phyloP scores from a whole-genome alignment of 208 protist genomes.

The Crithidia bombi region DNA sequence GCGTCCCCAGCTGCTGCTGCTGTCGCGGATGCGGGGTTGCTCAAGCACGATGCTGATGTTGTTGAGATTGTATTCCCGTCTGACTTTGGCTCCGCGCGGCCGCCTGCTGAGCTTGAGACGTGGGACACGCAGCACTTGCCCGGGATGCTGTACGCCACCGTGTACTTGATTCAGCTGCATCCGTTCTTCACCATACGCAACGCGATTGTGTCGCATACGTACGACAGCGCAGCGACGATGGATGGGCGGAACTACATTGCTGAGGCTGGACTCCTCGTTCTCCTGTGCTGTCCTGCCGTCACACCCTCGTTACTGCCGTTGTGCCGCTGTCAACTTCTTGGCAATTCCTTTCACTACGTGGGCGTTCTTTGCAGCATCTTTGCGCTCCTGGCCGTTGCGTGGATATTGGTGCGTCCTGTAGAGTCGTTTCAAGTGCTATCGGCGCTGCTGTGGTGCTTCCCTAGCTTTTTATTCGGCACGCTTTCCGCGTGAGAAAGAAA shows the following conservation, averaged over 20 bases:
- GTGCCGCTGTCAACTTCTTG: background rate
- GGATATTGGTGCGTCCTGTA: slow-evolving; percentile 10
- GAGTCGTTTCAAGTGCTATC: slow-evolving; percentile 23
- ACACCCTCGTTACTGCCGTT: background rate
- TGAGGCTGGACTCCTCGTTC: slow-evolving; percentile 6
- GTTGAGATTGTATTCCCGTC: slow-evolving; percentile 14
- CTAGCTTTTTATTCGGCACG: slow-evolving; percentile 7
- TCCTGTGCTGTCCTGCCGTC: slow-evolving; percentile 11
- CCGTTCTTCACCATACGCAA: slow-evolving; percentile 56
- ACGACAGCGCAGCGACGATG: slow-evolving; percentile 17
- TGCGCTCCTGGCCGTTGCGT: slow-evolving; percentile 2
- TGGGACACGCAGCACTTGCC: slow-evolving; percentile 7
- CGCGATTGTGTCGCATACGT: slow-evolving; percentile 30
- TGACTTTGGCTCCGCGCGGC: background rate
- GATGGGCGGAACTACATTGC: slow-evolving; percentile 18
- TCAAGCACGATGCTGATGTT: background rate
- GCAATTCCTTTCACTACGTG: too few relatives aligned
- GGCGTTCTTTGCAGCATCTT: background rate
- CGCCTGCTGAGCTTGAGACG: background rate
- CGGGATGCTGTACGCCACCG: slow-evolving; percentile 30
- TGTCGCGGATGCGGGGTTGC: background rate
- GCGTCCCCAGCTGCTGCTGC: background rate
- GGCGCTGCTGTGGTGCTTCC: slow-evolving; percentile 28
- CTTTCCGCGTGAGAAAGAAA: background rate
- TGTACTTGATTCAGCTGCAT: slow-evolving; percentile 38